Base-by-base conservation (phyloP, 805 yeast genomes). In the Scheffersomyces coipomensis region DNA sequence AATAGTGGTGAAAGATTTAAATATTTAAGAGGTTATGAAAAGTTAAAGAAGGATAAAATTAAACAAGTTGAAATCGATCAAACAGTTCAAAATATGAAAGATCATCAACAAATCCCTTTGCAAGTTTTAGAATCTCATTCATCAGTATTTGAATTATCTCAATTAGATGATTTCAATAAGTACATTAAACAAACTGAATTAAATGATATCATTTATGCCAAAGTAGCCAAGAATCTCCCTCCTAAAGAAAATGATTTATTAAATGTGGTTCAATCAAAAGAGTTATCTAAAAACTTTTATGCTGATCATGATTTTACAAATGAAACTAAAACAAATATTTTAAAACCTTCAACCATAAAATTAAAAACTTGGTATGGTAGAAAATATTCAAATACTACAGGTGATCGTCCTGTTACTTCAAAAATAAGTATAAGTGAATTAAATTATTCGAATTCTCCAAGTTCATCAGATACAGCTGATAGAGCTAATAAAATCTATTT, bases 161-260 rank as follows among this genome's bases (percentile, higher is more conserved):
- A 50, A 5, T 45, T 68, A 15, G 67, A 64, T 43, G 75, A 69
- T 41, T 69, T 56, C 46, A 47, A 45, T 30, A 54, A 48, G 30
- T 69, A 59, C 40, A 54, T 64, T 10, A 58, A 57, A 38, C 59
- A 60, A 48, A 57, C 67, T 18, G 64, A 62, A 34, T 39, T 68
- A 22, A 60, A 66, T 41, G 67, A 68, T 35, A 35, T 37, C 19
- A 64, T 67, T 29, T 54, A 53, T 24, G 44, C 52, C 4, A 50
- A 52, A 39, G 41, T 55, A 25, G 35, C 33, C 15, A 38, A 40
- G 18, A 39, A 33, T 13, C 25, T 34, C 37, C 40, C 23, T 17
- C 41, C 42, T 11, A 31, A 39, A 16, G 47, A 49, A n/a, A 55
- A 49, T 19, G 60, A 58, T 37, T 39, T 56, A 1, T 49, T 66